Percentiles rank a stretch among this genome's conserved stretches.
Evolutionary conservation across 495 filamentous ascomycete genomes (phyloP).

Genomic region (Trichocladium uniseriatum): DNA sequence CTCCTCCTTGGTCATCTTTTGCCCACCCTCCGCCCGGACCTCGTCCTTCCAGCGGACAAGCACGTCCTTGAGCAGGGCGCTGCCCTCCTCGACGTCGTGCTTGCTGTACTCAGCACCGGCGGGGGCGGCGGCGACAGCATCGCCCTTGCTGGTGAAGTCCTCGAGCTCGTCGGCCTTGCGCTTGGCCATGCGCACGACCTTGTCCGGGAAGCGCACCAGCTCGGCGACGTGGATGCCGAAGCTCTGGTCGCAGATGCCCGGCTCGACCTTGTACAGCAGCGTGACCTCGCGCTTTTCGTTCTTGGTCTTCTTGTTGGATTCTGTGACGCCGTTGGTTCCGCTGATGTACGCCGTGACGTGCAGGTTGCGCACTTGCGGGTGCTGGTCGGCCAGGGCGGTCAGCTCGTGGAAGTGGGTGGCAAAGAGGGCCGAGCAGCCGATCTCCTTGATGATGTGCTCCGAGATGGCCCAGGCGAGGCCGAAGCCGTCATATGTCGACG

Average conservation of each 20-base stretch:
- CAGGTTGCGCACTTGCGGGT: conserved; percentile 81
- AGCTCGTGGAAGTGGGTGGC: conserved; percentile 99
- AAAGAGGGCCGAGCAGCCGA: conserved; percentile 86
- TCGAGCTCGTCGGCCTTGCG: conserved; percentile 96
- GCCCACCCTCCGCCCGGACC: conserved; percentile 50
- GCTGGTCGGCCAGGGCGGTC: conserved; percentile 75
- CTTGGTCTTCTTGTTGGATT: not conserved
- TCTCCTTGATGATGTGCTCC: conserved; percentile 92
- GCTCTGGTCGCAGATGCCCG: conserved; percentile 90
- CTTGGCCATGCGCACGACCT: conserved; percentile 97
- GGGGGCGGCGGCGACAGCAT: conserved; percentile 34
- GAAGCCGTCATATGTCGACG: conserved; percentile 97
- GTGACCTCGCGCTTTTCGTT: conserved; percentile 75
- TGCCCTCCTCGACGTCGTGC: conserved; percentile 88
- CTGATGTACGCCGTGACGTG: conserved; percentile 95
- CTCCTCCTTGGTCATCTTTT: conserved; percentile 64
- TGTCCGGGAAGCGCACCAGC: conserved; percentile 92
- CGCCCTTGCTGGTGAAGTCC: conserved; percentile 66
- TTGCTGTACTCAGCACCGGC: conserved; percentile 54
- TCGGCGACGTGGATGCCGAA: conserved; percentile 99
- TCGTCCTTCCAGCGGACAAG: conserved; percentile 81
- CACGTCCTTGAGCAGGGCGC: conserved; percentile 72
- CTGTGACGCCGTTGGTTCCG: conserved; percentile 42
- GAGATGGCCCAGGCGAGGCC: conserved; percentile 97
- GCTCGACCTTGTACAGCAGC: conserved; percentile 89